These are phyloP conservation scores for Coix lacrymajobi DNA, from an alignment of 176 grass and related monocot species.

Conservation along the genomic window DNA sequence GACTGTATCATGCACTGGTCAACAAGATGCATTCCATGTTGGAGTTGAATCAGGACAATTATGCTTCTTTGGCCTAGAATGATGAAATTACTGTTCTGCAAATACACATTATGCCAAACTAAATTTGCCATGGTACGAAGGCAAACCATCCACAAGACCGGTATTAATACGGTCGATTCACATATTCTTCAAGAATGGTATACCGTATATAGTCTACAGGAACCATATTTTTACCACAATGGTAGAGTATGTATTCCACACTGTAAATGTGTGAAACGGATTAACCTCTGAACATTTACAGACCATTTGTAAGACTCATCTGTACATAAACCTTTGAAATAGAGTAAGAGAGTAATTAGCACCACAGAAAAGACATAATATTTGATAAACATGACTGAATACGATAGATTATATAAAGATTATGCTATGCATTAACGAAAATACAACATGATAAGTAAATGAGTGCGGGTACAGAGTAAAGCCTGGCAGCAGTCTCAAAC, in stretches of 20 bases:
- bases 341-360: not conserved
- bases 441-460: slow-evolving; percentile 31
- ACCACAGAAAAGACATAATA: not conserved
- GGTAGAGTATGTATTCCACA: not conserved
- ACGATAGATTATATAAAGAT: not conserved
- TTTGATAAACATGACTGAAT: not conserved
- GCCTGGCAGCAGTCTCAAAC: slow-evolving; percentile 11
- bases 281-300: not conserved
- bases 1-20: not conserved
- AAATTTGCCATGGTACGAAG: not conserved
- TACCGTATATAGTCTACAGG: not conserved
- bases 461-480: slow-evolving; percentile 14
- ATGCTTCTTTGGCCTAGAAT: not conserved
- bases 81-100: not conserved
- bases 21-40: not conserved
- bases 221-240: not conserved
- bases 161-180: not conserved
- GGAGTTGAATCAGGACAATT: not conserved
- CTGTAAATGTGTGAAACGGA: not conserved
- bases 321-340: not conserved
- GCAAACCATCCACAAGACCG: not conserved
- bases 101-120: not conserved
- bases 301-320: not conserved
- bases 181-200: not conserved
- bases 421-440: slow-evolving; percentile 8